A percentile compares a stretch with the other conserved stretches of the same genome.
These are phyloP conservation scores for Ogataea zsoltii DNA, from an alignment of 805 yeast genomes.

Conservation along the genomic window DNA sequence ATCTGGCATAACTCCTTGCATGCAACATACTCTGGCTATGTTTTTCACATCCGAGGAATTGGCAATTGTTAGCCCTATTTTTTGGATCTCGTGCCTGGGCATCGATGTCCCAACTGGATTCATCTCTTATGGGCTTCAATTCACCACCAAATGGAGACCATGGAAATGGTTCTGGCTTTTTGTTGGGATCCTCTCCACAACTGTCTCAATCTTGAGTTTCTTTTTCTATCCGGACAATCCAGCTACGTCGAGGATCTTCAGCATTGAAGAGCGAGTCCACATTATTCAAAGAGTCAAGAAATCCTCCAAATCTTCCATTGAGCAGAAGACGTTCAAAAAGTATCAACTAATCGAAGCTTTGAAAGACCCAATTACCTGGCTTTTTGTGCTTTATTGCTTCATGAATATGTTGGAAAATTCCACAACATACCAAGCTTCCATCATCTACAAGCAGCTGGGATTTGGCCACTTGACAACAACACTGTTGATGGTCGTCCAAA, in stretches of 20 bases:
- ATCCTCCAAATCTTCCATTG: conserved; percentile 30
- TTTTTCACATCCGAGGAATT: conserved; percentile 47
- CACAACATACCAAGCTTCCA: conserved; percentile 21
- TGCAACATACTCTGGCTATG: conserved; percentile 35
- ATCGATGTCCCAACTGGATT: conserved; percentile 41
- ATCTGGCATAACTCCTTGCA: conserved; percentile 23
- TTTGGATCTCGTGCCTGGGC: conserved; percentile 50
- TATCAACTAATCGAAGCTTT: conserved; percentile 32
- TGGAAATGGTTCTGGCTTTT: conserved; percentile 56
- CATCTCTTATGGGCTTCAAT: conserved; percentile 26
- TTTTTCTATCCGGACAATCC: conserved; percentile 60
- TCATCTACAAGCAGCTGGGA: conserved; percentile 18
- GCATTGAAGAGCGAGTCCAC: conserved; percentile 36
- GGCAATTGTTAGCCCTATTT: conserved; percentile 48
- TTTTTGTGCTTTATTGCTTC: conserved; percentile 33
- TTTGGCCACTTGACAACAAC: conserved; percentile 20
- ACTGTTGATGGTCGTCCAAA: conserved; percentile 24
- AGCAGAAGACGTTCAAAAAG: conserved; percentile 29
- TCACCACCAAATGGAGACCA: conserved; percentile 17
- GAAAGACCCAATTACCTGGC: conserved; percentile 42
- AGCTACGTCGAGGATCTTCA: conserved; percentile 47
- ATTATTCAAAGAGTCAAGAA: conserved; percentile 32
- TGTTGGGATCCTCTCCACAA: conserved; percentile 51
- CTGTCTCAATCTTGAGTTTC: conserved; percentile 32
- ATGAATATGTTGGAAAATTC: conserved; percentile 26